phyloP scores from a whole-genome alignment of 257 asterid genomes.

The Solanum ossicruentum region DNA sequence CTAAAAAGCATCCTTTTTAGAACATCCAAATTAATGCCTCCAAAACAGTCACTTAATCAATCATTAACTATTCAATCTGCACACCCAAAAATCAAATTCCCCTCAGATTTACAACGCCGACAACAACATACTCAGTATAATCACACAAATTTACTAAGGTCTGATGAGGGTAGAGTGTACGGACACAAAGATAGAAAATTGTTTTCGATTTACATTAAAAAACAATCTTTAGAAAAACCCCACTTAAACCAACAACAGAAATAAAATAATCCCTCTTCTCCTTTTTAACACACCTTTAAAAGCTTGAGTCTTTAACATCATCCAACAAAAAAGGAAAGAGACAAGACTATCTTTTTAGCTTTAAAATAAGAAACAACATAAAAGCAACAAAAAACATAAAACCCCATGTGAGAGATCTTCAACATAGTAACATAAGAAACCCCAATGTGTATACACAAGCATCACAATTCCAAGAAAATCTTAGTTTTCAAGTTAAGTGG shows the following conservation, averaged over 20 bases:
- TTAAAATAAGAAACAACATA: not conserved
- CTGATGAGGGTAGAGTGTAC: not conserved
- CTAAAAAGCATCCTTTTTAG: conserved; percentile 28
- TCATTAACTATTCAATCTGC: conserved; percentile 3
- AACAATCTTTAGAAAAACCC: not conserved
- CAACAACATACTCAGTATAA: not conserved
- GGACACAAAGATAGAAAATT: fast-evolving
- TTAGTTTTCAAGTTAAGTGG: not conserved
- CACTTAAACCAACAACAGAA: not conserved
- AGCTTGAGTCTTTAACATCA: not conserved
- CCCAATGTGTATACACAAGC: not conserved
- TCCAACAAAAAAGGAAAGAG: not conserved
- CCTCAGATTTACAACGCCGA: not conserved
- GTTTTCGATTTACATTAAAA: not conserved
- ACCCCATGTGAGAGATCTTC: not conserved
- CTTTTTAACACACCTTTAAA: not conserved
- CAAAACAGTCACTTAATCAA: not conserved
- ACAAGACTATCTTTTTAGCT: not conserved
- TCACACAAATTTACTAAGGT: not conserved
- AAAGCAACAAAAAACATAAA: not conserved
- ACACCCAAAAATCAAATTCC: not conserved
- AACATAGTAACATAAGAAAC: not conserved
- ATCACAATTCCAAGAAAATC: not conserved
- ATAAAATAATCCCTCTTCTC: not conserved
- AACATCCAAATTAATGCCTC: not conserved